Percentiles rank a stretch among this genome's conserved stretches.
Evolutionary conservation across 352 stramenopile genomes (phyloP).

Genomic region (Phytophthora chlamydospora): DNA sequence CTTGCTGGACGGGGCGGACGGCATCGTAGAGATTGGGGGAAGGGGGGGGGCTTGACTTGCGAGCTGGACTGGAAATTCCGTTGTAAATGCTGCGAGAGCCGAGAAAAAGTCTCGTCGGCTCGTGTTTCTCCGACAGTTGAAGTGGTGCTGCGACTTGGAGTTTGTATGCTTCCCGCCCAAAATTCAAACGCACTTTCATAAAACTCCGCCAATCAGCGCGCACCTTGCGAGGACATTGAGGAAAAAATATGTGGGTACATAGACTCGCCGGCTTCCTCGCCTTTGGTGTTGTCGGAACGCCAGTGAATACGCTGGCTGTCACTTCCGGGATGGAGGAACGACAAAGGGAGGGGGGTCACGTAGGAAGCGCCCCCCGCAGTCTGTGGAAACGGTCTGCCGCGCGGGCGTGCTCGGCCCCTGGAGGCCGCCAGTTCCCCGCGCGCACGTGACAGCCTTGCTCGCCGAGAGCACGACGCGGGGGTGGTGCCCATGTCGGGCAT

Average conservation of each 20-base stretch:
- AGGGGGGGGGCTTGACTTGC: constrained; percentile 30
- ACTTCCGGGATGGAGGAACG: constrained; percentile 29
- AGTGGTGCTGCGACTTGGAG: constrained; percentile 23
- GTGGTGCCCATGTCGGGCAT: constrained; percentile 23
- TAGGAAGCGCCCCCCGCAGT: constrained; percentile 27
- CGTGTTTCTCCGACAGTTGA: constrained; percentile 33
- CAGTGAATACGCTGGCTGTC: constrained; percentile 32
- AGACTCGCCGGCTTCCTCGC: constrained; percentile 21
- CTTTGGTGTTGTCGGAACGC: constrained; percentile 7
- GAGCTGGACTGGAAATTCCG: constrained; percentile 43
- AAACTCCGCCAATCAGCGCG: constrained; percentile 49
- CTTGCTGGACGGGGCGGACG: constrained; percentile 57
- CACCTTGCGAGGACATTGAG: constrained; percentile 38
- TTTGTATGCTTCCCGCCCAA: constrained; percentile 31
- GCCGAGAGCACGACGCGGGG: constrained; percentile 13
- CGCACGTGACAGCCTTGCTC: constrained; percentile 9
- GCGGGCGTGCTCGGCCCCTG: constrained; percentile 18
- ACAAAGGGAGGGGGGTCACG: constrained; percentile 53
- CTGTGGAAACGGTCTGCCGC: constrained; percentile 30
- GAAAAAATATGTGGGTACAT: constrained; percentile 19
- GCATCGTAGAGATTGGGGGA: constrained; percentile 35
- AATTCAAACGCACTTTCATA: constrained; percentile 34
- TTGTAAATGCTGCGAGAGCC: constrained; percentile 34
- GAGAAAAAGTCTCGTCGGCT: constrained; percentile 30
- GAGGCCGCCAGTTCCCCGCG: neutral